Percentiles rank a stretch among this genome's conserved stretches.
Evolutionary conservation across 202 grass and related monocot species (phyloP).

Genomic region (Digitaria exilis): DNA sequence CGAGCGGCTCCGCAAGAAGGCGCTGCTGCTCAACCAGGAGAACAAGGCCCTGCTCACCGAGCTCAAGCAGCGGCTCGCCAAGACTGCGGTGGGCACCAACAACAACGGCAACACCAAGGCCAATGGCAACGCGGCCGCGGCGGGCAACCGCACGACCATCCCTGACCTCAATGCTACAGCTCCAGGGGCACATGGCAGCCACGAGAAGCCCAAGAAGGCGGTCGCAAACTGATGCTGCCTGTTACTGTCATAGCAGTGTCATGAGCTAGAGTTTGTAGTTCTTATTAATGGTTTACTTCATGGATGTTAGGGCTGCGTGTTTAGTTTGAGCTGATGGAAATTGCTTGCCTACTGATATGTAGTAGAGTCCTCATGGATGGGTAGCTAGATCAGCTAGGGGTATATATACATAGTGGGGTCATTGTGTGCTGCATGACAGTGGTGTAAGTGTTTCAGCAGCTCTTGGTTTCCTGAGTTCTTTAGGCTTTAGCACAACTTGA

Average conservation of each 20-base stretch:
- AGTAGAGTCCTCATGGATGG: constrained; percentile 31
- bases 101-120: neutral
- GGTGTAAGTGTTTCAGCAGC: constrained; percentile 24
- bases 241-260: neutral
- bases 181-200: constrained; percentile 35
- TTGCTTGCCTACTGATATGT: constrained; percentile 21
- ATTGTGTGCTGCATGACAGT: constrained; percentile 23
- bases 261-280: too few species aligned
- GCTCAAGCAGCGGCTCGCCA: constrained; percentile 77
- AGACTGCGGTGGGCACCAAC: constrained; percentile 29
- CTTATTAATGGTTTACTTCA: constrained; percentile 26
- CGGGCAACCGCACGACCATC: constrained; percentile 37
- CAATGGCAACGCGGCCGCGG: too few species aligned
- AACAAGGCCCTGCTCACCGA: constrained; percentile 78
- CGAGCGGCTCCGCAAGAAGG: constrained; percentile 93
- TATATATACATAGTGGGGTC: constrained; percentile 44
- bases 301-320: constrained; percentile 38
- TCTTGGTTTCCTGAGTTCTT: constrained; percentile 17
- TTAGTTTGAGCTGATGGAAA: constrained; percentile 41
- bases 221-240: constrained; percentile 33
- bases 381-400: constrained; percentile 52
- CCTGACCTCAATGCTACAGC: constrained; percentile 67
- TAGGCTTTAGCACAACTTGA: neutral
- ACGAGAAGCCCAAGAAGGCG: constrained; percentile 38
- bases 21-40: constrained; percentile 87